Evolutionary conservation across 352 stramenopile genomes (phyloP).

Genomic region (Thalassiosira oceanica): DNA sequence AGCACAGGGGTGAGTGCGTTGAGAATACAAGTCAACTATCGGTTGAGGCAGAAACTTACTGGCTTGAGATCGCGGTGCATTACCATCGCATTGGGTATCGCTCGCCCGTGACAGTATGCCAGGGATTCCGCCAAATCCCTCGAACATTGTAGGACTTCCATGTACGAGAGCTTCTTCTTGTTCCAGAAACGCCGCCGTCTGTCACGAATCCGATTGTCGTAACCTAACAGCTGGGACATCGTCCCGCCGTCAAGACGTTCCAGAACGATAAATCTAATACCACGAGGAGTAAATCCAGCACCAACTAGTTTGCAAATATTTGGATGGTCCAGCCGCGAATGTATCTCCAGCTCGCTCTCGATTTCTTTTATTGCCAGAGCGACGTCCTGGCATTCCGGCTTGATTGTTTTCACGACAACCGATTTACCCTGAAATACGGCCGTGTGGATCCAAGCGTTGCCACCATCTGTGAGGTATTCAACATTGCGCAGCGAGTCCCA

Average conservation of each 20-base stretch:
- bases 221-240: constrained; percentile 78
- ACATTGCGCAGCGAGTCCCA: constrained; percentile 76
- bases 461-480: constrained; percentile 82
- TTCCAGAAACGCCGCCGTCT: constrained; percentile 76
- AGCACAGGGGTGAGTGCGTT: too few relatives aligned
- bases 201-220: constrained; percentile 80
- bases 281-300: constrained; percentile 68
- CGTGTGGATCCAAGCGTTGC: constrained; percentile 82
- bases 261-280: constrained; percentile 77
- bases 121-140: constrained; percentile 80
- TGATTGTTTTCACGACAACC: constrained; percentile 81
- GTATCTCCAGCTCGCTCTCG: constrained; percentile 74
- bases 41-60: constrained; percentile 88
- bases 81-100: constrained; percentile 82
- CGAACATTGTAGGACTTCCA: constrained; percentile 70
- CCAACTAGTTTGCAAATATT: constrained; percentile 77
- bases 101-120: constrained; percentile 92
- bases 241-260: constrained; percentile 80
- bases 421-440: constrained; percentile 70
- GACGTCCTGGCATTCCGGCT: constrained; percentile 80
- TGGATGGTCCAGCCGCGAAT: constrained; percentile 70
- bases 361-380: constrained; percentile 83
- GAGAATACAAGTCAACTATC: too few relatives aligned
- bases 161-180: constrained; percentile 71
- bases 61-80: constrained; percentile 95